These are phyloP conservation scores for Dillenia suffruticosa DNA, from an alignment of 164 flowering plant genomes.

Conservation along the genomic window DNA sequence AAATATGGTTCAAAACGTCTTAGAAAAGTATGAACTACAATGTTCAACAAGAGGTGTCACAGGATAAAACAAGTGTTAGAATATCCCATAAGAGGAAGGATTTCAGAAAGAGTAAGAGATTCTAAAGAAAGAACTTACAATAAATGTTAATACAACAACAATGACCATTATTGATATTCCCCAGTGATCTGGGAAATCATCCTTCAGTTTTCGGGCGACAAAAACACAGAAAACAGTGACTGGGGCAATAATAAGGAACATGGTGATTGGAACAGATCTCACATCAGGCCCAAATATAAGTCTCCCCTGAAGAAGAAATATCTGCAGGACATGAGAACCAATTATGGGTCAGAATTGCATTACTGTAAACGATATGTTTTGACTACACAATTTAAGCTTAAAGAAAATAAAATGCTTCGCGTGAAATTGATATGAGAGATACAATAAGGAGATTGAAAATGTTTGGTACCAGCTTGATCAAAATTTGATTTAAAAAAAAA, in stretches of 20 bases:
- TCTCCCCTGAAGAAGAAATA: conserved; percentile 61
- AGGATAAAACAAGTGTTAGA: too few species aligned
- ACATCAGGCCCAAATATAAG: conserved; percentile 77
- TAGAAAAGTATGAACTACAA: too few species aligned
- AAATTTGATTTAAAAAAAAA: too few species aligned
- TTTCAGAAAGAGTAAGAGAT: not conserved
- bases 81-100: not conserved
- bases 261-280: conserved; percentile 49
- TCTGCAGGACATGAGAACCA: conserved; percentile 38
- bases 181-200: conserved; percentile 29
- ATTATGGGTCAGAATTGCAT: not conserved
- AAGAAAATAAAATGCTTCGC: too few species aligned
- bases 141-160: conserved; percentile 32
- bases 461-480: too few species aligned
- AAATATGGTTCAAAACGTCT: too few species aligned
- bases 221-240: conserved; percentile 44
- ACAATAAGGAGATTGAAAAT: too few species aligned
- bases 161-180: conserved; percentile 37
- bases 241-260: conserved; percentile 48
- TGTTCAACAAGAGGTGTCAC: too few species aligned
- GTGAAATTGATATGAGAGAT: too few species aligned
- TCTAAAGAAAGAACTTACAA: conserved; percentile 38
- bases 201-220: conserved; percentile 38
- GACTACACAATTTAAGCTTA: too few species aligned
- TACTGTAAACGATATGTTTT: too few species aligned